phyloP scores from a whole-genome alignment of 129 eudicot genomes.

The Pseudognaphalium luteoalbum region DNA sequence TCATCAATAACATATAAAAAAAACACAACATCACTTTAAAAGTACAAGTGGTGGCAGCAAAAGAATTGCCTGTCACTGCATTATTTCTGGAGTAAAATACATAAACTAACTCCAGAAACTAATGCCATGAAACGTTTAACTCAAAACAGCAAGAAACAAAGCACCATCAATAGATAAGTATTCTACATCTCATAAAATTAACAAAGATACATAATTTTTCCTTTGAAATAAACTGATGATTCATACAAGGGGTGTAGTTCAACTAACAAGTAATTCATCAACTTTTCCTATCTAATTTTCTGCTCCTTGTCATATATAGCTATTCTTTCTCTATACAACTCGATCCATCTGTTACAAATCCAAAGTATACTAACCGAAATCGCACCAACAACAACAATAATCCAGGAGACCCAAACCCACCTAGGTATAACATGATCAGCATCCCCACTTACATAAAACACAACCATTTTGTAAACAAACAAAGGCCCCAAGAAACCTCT shows the following conservation, averaged over 20 bases:
- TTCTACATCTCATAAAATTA: constrained; percentile 28
- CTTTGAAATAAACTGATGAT: constrained; percentile 18
- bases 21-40: neutral
- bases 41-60: constrained; percentile 1
- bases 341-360: constrained; percentile 70
- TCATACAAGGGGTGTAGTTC: constrained; percentile 24
- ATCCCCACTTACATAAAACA: constrained; percentile 53
- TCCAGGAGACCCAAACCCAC: constrained; percentile 93
- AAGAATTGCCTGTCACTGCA: neutral
- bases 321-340: constrained; percentile 59
- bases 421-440: constrained; percentile 64
- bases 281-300: constrained; percentile 41
- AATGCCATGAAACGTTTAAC: constrained; percentile 16
- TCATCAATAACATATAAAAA: constrained; percentile 4
- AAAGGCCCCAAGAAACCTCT: constrained; percentile 77
- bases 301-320: constrained; percentile 34
- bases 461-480: constrained; percentile 67
- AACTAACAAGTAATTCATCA: constrained; percentile 1
- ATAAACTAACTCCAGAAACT: constrained; percentile 12
- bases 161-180: constrained; percentile 14
- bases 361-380: constrained; percentile 80
- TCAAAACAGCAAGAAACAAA: constrained; percentile 15
- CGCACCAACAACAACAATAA: constrained; percentile 60
- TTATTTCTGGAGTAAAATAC: constrained; percentile 2
- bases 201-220: constrained; percentile 26